Evolutionary conservation across 495 filamentous ascomycete species (phyloP), one percentile per base, ranked within the genome.

Genomic region (Xanthoparmelia taractica): DNA sequence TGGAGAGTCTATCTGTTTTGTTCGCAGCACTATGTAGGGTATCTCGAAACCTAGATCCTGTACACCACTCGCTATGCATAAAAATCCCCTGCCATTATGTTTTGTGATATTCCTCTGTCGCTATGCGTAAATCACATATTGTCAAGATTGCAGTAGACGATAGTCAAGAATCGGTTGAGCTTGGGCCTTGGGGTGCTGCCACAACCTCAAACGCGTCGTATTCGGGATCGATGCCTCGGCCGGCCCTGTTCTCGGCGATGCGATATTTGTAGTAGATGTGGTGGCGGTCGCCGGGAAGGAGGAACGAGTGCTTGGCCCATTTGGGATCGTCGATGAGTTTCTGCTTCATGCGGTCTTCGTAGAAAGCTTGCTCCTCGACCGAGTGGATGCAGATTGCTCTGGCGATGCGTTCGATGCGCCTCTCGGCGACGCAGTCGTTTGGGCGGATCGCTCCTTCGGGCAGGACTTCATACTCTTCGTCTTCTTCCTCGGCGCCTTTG

Each of bases 231-330:
- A 63, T 48, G 27, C 61, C 61, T 41, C 54, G 54, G 17, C 55
- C 55, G 33, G 61, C 61, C 18, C 56, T 58, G 25, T 63, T 63
- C 23, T 58, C 54, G 8, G 61, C 55, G 34, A 63, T 12, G 27
- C 61, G 61, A 29, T 41, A 63, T 36, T 52, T 63, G 43, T 58
- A 63, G 36, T 58, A 63, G 33, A 27, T 34, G 23, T 63, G 25
- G 4, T 58, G 55, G 25, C 23, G 45, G 31, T 63, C 61, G 23
- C 33, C 36, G 45, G 41, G 41, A 31, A 40, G 36, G 33, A 63
- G 55, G 8, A 58, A 58, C 17, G 33, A 43, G 20, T 31, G 34
- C 13, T 23, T 54, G 50, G 50, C 50, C 50, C 57, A 43, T 20
- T 27, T 43, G 10, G 50, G 52, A 25, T 63, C 55, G 4, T 56